phyloP scores from a whole-genome alignment of 345 rosid genomes.

The Hibiscus tridactylites region DNA sequence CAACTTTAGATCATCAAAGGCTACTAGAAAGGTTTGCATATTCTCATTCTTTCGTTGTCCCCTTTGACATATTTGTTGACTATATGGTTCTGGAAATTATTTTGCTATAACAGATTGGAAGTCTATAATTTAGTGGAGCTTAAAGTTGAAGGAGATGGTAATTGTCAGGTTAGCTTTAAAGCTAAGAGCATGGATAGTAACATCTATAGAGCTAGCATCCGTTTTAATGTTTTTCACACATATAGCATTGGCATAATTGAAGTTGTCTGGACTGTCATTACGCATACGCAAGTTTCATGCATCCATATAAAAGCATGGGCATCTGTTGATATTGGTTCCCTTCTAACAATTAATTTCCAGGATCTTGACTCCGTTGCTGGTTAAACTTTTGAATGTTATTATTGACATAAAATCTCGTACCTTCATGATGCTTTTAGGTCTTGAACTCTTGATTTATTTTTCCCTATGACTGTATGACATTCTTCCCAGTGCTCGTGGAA shows the following conservation, averaged over 20 bases:
- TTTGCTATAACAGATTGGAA: constrained; percentile 28
- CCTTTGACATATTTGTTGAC: not conserved
- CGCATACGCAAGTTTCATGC: not conserved
- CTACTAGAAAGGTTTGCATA: constrained; percentile 42
- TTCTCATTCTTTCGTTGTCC: not conserved
- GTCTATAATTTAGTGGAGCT: constrained; percentile 51
- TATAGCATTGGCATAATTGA: not conserved
- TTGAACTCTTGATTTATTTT: not conserved
- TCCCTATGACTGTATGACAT: not conserved
- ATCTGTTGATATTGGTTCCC: not conserved
- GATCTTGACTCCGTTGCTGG: not conserved
- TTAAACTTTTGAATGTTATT: not conserved
- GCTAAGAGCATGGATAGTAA: not conserved
- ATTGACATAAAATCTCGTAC: not conserved
- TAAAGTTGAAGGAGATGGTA: constrained; percentile 66
- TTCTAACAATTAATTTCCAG: not conserved
- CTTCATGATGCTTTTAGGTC: not conserved
- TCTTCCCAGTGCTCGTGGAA: not conserved
- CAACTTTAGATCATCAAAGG: constrained; percentile 56
- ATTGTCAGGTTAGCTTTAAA: constrained; percentile 52
- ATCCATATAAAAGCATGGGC: not conserved
- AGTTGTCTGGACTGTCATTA: not conserved
- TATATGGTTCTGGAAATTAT: not conserved
- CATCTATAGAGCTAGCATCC: not conserved
- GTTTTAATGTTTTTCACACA: not conserved